Percentiles rank a stretch among this genome's conserved stretches.
Evolutionary conservation across 768 basidiomycete species (phyloP).

Genomic region (Cyclocybe cylindracea): DNA sequence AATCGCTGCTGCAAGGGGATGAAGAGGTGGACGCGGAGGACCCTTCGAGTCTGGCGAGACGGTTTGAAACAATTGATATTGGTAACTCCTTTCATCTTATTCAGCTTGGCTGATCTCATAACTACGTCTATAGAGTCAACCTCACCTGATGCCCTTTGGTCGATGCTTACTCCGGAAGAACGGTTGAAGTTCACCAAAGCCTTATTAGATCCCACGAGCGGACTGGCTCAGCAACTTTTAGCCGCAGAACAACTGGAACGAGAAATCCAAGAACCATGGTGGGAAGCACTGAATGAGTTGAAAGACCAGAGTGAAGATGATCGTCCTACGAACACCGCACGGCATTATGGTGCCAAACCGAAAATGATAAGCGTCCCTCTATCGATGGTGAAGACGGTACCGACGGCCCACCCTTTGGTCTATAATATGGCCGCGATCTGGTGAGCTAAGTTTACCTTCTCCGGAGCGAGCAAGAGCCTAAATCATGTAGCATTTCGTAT

Average conservation of each 20-base stretch:
- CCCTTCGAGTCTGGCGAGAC: constrained; percentile 43
- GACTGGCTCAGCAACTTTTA: constrained; percentile 59
- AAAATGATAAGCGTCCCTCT: constrained; percentile 46
- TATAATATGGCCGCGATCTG: constrained; percentile 72
- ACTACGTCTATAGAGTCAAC: constrained; percentile 44
- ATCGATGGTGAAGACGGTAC: constrained; percentile 40
- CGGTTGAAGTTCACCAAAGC: constrained; percentile 59
- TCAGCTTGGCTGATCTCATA: background rate
- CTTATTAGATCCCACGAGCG: constrained; percentile 62
- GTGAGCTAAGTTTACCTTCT: constrained; percentile 43
- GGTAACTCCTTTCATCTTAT: constrained; percentile 39
- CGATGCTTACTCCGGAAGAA: constrained; percentile 59
- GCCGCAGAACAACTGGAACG: constrained; percentile 54
- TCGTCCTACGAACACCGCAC: background rate
- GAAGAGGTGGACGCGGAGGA: constrained; percentile 36
- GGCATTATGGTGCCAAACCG: constrained; percentile 40
- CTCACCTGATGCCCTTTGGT: constrained; percentile 61
- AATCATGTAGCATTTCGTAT: constrained; percentile 60
- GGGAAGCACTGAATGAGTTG: constrained; percentile 42
- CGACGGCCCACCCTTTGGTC: constrained; percentile 44
- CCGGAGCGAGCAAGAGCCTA: background rate
- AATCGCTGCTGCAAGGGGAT: constrained; percentile 22
- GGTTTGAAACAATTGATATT: constrained; percentile 61
- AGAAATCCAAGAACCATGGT: constrained; percentile 69
- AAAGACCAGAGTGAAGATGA: constrained; percentile 11